A percentile compares a stretch with the other conserved stretches of the same genome.
Conservation (phyloP, 2,329 filamentous ascomycete species). For the Trichoderma asperellum region DNA sequence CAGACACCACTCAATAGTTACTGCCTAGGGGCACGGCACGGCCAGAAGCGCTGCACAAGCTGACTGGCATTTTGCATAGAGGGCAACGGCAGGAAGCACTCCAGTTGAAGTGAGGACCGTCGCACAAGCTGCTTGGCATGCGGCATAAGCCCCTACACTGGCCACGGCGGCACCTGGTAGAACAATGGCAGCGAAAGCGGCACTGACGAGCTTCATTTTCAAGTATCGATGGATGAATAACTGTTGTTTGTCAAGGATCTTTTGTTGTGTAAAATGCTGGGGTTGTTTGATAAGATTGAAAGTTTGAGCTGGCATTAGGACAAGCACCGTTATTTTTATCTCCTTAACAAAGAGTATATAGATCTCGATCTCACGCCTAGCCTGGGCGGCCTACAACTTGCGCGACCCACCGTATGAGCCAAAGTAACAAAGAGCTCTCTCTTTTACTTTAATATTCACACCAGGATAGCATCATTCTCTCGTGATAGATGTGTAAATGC, state of each 20-base stretch:
- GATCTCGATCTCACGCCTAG: too few species aligned
- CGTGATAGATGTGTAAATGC: not conserved
- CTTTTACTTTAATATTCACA: too few species aligned
- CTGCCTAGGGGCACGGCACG: not conserved
- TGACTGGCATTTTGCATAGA: not conserved
- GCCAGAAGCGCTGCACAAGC: not conserved
- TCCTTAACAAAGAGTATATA: too few species aligned
- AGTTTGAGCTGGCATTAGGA: not conserved
- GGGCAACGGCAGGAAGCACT: not conserved
- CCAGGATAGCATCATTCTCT: not conserved
- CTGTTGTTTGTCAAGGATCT: not conserved
- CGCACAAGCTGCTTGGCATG: not conserved
- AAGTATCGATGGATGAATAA: not conserved
- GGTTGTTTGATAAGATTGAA: not conserved
- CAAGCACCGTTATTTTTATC: not conserved
- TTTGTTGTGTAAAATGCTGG: not conserved
- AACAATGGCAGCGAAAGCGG: not conserved
- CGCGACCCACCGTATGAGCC: not conserved
- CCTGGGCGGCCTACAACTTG: too few species aligned
- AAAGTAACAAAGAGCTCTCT: not conserved
- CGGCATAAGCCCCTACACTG: not conserved
- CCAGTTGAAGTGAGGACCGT: not conserved
- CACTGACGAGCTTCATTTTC: not conserved
- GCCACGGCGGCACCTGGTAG: not conserved
- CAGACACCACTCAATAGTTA: not conserved